Conservation (phyloP, 1,284 basidiomycete species). For the Ustilago bromivora region DNA sequence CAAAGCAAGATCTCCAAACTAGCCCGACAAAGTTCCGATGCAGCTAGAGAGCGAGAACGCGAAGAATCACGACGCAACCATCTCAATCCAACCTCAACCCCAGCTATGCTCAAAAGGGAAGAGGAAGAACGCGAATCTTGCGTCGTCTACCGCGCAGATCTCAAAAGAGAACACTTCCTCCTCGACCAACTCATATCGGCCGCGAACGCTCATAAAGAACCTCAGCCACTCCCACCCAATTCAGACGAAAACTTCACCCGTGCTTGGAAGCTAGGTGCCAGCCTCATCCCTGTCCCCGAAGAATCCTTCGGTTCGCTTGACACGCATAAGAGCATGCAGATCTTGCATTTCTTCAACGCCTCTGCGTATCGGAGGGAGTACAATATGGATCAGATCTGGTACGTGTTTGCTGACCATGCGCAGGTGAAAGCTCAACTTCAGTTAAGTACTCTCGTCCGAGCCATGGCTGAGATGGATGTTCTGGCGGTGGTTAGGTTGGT, state of each 20-base stretch:
- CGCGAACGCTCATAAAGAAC: slow-evolving; percentile 70
- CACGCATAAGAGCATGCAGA: slow-evolving; percentile 85
- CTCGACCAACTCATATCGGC: slow-evolving; percentile 60
- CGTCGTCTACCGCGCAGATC: slow-evolving; percentile 38
- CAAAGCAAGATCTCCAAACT: slow-evolving; percentile 71
- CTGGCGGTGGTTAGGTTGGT: slow-evolving; percentile 87
- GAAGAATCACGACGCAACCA: slow-evolving; percentile 25
- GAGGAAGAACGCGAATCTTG: slow-evolving; percentile 14
- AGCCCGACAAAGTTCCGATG: slow-evolving; percentile 47
- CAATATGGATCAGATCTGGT: slow-evolving; percentile 86
- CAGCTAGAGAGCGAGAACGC: slow-evolving; percentile 22
- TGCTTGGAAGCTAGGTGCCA: slow-evolving; percentile 92
- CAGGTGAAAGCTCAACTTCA: slow-evolving; percentile 82
- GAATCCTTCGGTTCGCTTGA: slow-evolving; percentile 79
- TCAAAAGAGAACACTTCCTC: slow-evolving; percentile 43
- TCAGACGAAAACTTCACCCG: slow-evolving; percentile 78
- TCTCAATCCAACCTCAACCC: slow-evolving; percentile 35
- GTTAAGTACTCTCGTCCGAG: slow-evolving; percentile 85
- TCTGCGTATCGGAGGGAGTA: slow-evolving; percentile 73
- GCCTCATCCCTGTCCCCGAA: slow-evolving; percentile 79
- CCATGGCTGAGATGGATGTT: slow-evolving; percentile 78
- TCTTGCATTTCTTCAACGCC: slow-evolving; percentile 83
- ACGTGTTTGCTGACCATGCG: slow-evolving; percentile 82
- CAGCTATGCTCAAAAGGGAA: slow-evolving; percentile 13
- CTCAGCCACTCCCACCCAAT: slow-evolving; percentile 73